Evolutionary conservation across 345 rosid genomes (phyloP).

Genomic region (Melaleuca alternifolia): DNA sequence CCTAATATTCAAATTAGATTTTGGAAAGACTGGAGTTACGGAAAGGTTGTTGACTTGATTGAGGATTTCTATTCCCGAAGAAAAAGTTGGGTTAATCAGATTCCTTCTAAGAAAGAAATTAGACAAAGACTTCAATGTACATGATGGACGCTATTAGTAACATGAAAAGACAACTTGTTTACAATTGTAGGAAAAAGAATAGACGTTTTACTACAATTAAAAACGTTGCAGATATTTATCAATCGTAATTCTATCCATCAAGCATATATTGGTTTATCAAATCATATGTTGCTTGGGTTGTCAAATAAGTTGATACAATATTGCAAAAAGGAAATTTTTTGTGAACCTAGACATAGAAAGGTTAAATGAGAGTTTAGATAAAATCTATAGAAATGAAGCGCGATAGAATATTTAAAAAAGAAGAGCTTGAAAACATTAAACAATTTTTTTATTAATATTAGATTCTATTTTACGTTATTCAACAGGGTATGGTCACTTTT

Average conservation of each 20-base stretch:
- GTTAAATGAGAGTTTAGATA: not conserved
- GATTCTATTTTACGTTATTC: not conserved
- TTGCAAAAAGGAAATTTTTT: not conserved
- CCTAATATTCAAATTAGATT: not conserved
- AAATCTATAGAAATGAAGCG: not conserved
- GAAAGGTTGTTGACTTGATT: not conserved
- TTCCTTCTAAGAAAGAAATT: not conserved
- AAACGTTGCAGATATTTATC: not conserved
- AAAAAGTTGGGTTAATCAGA: not conserved
- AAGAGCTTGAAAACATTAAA: not conserved
- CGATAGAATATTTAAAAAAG: not conserved
- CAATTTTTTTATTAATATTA: not conserved
- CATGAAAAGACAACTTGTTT: not conserved
- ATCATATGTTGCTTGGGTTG: not conserved
- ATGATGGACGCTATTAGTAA: not conserved
- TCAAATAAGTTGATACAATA: not conserved
- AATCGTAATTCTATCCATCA: not conserved
- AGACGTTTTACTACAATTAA: not conserved
- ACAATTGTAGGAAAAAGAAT: not conserved
- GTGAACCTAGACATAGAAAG: not conserved
- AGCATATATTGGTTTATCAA: not conserved
- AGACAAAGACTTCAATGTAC: not conserved
- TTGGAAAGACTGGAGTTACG: not conserved
- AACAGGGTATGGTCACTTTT: not conserved
- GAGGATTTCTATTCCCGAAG: not conserved